phyloP scores from a whole-genome alignment of 192 early-diverging fungal genomes.

The Phlyctochytrium arcticum region DNA sequence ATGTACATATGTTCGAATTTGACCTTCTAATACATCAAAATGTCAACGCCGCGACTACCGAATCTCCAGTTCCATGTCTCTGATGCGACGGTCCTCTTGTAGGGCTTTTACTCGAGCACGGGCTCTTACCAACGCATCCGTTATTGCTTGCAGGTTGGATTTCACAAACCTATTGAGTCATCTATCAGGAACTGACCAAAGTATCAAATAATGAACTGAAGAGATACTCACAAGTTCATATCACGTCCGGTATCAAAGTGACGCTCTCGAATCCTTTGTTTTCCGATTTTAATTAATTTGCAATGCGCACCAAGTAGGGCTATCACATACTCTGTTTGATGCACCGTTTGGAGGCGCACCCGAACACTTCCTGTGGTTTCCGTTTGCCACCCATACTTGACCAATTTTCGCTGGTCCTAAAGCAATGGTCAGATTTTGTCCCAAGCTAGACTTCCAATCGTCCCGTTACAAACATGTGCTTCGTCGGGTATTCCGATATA shows the following conservation, averaged over 20 bases:
- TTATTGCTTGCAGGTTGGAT: slow-evolving; percentile 10
- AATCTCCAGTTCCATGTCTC: no score
- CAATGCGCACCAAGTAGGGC: neutral
- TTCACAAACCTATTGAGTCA: neutral
- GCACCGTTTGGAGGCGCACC: slow-evolving; percentile 27
- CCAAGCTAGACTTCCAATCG: no score
- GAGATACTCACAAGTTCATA: no score
- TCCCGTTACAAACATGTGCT: slow-evolving; percentile 4
- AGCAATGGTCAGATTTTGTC: no score
- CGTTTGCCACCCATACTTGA: slow-evolving; percentile 37
- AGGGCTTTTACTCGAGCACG: slow-evolving; percentile 20
- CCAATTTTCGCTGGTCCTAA: no score
- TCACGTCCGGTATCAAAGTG: no score
- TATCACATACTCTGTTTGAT: slow-evolving; percentile 30
- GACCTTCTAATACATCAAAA: no score
- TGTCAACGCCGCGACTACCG: no score
- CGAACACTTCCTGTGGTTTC: slow-evolving; percentile 35
- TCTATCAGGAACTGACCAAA: neutral
- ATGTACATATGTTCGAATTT: neutral
- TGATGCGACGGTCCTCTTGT: slow-evolving; percentile 8
- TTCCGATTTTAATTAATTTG: no score
- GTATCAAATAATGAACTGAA: no score
- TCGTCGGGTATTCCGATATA: slow-evolving; percentile 29
- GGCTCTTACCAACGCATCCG: slow-evolving; percentile 21
- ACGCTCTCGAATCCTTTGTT: no score